Evolutionary conservation across 768 basidiomycete genomes (phyloP).

Genomic region (Tylopilus subfusipes): DNA sequence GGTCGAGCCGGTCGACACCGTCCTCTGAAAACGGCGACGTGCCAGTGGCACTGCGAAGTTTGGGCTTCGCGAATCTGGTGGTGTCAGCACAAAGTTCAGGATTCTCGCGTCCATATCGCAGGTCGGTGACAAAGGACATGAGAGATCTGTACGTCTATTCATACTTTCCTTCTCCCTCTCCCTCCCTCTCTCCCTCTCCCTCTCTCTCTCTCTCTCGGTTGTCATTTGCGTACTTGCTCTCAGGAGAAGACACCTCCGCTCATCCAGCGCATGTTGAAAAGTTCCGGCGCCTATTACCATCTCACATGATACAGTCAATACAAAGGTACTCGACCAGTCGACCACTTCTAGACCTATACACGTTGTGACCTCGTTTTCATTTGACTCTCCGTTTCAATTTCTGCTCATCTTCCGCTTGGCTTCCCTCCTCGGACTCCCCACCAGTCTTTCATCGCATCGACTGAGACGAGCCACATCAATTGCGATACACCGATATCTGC

Average conservation of each 20-base stretch:
- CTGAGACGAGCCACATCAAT: background rate
- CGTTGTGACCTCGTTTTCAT: background rate
- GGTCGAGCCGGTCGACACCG: background rate
- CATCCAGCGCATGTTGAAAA: too few relatives aligned
- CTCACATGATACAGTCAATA: background rate
- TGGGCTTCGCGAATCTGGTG: background rate
- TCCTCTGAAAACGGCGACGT: background rate
- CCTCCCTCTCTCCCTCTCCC: background rate
- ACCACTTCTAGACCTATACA: background rate
- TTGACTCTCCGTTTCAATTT: slow-evolving; percentile 2
- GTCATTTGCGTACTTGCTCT: too few relatives aligned
- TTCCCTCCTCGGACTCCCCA: background rate
- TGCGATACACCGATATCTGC: background rate
- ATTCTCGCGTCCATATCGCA: too few relatives aligned
- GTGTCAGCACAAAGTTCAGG: too few relatives aligned
- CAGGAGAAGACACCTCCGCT: background rate
- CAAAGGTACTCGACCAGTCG: background rate
- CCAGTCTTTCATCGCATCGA: background rate
- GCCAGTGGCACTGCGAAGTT: background rate
- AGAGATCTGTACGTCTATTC: too few relatives aligned
- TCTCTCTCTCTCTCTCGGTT: too few relatives aligned
- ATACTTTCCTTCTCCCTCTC: background rate
- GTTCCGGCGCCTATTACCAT: background rate
- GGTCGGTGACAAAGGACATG: too few relatives aligned
- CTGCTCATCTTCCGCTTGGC: background rate